Base-by-base conservation (phyloP, 495 filamentous ascomycete species). In the Tuber brumale region DNA sequence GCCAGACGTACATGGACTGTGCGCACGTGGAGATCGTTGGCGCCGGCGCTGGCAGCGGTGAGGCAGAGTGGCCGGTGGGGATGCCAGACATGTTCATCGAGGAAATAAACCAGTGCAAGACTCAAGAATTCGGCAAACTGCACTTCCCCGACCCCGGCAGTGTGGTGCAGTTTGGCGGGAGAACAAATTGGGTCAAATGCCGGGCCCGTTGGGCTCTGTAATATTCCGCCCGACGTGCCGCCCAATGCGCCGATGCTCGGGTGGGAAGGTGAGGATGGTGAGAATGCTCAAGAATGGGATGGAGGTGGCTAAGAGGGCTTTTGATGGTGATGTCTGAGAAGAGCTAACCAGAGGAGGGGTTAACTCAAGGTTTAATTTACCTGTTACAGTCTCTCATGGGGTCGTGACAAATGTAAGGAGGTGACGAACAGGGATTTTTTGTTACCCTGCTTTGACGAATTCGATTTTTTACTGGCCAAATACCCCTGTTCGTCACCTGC, bases 1-100 rank as follows among this genome's bases (percentile, higher is more conserved):
- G 79, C 23, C 46, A 81, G 27, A 81, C 78, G 77, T 81, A 81
- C 44, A 81, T 81, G 79, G 77, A 81, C 23, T 81, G 79, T 41
- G 75, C 75, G 3, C 78, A 81, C 51, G 70, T 81, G 21, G 72
- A 81, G 48, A 81, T 81, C 44, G 14, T 77, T 8, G 44, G 72
- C 69, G 37, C 37, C 37, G 78, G 44, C 12, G 18, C 6, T 23
- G 18, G 70, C 0, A n/a, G 44, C 18, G 35, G 23, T 10, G 27
- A 21, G 35, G 70, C 71, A 16, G 74, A 73, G 14, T 69, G 78
- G 27, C 72, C 74, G 73, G 73, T 73, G 71, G 78, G 71, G 43
- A 70, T 76, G 16, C 78, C 78, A 31, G 70, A 76, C 23, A 80
- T 80, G 71, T 80, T 80, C 41, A 76, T 80, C 41, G 78, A 78